Evolutionary conservation across 768 basidiomycete genomes (phyloP), one percentile per base, ranked within the genome.

Genomic region (Leccinum boreale): DNA sequence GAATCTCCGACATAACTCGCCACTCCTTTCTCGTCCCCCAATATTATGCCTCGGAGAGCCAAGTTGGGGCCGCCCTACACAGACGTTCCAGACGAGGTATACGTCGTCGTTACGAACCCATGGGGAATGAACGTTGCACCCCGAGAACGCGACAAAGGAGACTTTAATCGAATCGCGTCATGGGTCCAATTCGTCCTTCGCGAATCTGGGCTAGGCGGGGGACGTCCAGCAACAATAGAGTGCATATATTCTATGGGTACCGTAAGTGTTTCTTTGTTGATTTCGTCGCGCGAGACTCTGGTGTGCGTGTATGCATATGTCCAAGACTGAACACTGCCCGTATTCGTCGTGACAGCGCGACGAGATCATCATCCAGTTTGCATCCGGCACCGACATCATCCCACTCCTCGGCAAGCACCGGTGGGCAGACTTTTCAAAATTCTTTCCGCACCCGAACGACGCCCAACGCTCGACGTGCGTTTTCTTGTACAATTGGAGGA

Each of bases 401-500:
- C 68, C 72, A 2, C 60, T 72, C 12, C 67, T 72, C 5, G 71
- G 71, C 3, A 55, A 68, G 45, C 71, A 73, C 23, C 58, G 57
- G 5, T 70, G 64, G 66, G 58, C 62, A 3, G 46, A 45, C 10
- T 56, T 72, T 28, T 49, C 50, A 5, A 57, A 31, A 39, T 5
- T 11, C 8, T 26, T 19, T 5, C 8, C 10, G 24, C 21, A 51
- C 17, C 58, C 57, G n/a, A n/a, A 62, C 4, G 60, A 69, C 35
- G 17, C 36, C 17, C 24, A 31, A 14, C 52, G 31, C 3, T 51
- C 72, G 1, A 71, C 68, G 1, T 52, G 55, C 6, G 60, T 70
- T 4, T 72, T 73, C 42, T 28, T 65, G 23, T 72, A 73, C 42
- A 72, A 73, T 51, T 72, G 67, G 70, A 59, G 53, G 26, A 64